phyloP scores from a whole-genome alignment of 2,329 filamentous ascomycete species.

The Colletotrichum zoysiae region DNA sequence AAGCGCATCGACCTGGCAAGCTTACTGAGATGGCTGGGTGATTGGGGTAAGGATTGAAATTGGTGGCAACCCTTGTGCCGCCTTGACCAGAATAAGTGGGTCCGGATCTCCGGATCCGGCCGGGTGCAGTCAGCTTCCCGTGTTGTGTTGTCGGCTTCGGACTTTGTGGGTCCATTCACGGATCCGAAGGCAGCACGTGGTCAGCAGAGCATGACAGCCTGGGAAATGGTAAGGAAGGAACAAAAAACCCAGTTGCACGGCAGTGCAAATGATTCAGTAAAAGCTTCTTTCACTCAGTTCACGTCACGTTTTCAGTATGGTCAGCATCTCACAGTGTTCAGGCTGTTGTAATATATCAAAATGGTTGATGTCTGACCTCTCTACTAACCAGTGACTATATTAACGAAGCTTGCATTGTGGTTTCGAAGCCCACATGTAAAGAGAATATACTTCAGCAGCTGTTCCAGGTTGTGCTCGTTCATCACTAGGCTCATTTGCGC shows the following conservation, averaged over 20 bases:
- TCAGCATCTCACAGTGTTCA: background rate
- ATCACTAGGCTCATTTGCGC: no score
- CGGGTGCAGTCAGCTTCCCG: background rate
- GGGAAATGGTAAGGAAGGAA: background rate
- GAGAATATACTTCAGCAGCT: no score
- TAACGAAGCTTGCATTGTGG: no score
- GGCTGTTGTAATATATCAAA: no score
- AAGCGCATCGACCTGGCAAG: conserved; percentile 1
- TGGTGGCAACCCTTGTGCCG: background rate
- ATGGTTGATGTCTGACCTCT: no score
- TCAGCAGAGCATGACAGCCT: background rate
- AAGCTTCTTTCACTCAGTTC: background rate
- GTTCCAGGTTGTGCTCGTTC: no score
- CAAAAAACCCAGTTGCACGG: background rate
- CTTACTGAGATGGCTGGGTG: background rate
- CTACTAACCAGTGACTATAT: no score
- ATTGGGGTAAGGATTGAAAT: background rate
- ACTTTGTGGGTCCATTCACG: background rate
- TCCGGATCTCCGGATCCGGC: background rate
- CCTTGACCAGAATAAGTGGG: background rate
- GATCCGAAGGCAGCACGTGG: background rate
- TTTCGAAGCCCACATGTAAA: no score
- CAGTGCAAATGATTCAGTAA: background rate
- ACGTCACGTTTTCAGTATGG: background rate
- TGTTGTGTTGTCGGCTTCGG: background rate